Conservation (phyloP, 805 yeast genomes). For the Ogataea zsoltii region DNA sequence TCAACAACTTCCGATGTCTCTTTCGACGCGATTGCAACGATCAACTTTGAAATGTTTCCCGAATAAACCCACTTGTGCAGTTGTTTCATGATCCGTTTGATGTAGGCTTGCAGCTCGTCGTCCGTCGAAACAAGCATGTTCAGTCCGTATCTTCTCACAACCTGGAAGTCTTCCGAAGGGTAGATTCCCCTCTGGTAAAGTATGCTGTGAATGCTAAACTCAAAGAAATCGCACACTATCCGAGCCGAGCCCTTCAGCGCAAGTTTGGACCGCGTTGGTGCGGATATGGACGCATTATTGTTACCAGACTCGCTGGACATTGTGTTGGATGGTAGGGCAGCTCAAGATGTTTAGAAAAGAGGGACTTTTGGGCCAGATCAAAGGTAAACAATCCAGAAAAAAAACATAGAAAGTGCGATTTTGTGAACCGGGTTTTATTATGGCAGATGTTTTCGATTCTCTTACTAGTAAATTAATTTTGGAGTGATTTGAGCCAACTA, state of each 20-base stretch:
- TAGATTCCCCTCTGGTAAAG: slow-evolving; percentile 88
- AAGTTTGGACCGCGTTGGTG: slow-evolving; percentile 47
- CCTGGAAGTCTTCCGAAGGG: slow-evolving; percentile 80
- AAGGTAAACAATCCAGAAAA: neutral
- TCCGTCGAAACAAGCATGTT: slow-evolving; percentile 71
- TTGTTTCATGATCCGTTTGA: slow-evolving; percentile 66
- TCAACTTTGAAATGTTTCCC: slow-evolving; percentile 65
- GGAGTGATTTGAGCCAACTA: neutral
- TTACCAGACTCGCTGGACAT: slow-evolving; percentile 5
- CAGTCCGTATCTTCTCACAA: slow-evolving; percentile 77
- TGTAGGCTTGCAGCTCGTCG: slow-evolving; percentile 71
- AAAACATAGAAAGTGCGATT: neutral
- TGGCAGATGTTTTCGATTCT: slow-evolving; percentile 1
- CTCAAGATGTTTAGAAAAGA: too few relatives aligned
- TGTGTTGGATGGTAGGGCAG: too few relatives aligned
- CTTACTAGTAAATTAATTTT: neutral
- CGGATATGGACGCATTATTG: neutral
- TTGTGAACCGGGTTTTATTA: slow-evolving; percentile 4
- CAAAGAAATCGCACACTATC: slow-evolving; percentile 80
- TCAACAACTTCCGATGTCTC: slow-evolving; percentile 70
- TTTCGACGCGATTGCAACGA: slow-evolving; percentile 71
- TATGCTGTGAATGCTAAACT: slow-evolving; percentile 76
- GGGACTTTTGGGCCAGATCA: neutral
- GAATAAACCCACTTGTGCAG: slow-evolving; percentile 72
- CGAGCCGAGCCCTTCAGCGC: slow-evolving; percentile 79